Conservation (phyloP, 2,329 filamentous ascomycete species). For the Phialophora chinensis region DNA sequence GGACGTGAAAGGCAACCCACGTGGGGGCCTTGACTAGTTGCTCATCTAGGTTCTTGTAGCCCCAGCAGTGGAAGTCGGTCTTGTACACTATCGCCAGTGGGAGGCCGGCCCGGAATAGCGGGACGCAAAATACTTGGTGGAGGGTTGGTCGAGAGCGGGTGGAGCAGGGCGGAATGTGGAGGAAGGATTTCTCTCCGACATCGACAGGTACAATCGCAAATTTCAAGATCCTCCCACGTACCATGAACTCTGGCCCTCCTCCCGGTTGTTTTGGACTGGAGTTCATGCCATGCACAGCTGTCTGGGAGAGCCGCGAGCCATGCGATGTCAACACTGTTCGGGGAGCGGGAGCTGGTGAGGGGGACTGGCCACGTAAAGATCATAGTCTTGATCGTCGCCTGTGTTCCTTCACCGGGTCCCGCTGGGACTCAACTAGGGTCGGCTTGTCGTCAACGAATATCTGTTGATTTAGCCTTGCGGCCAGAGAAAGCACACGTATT, state of each 20-base stretch:
- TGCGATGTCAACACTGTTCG: background rate
- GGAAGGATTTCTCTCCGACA: slow-evolving; percentile 27
- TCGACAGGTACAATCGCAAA: background rate
- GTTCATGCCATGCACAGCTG: background rate
- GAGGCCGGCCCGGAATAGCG: slow-evolving; percentile 18
- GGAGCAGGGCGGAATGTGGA: slow-evolving; percentile 41
- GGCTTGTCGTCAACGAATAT: slow-evolving; percentile 64
- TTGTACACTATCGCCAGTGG: background rate
- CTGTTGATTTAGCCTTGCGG: slow-evolving; percentile 72
- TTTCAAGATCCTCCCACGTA: background rate
- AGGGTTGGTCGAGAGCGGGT: background rate
- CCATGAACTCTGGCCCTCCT: background rate
- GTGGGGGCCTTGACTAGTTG: background rate
- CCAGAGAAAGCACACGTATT: slow-evolving; percentile 76
- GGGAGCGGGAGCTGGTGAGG: slow-evolving; percentile 18
- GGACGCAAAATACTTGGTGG: slow-evolving; percentile 34
- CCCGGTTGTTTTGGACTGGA: background rate
- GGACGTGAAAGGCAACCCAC: background rate
- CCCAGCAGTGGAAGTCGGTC: background rate
- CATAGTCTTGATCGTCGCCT: slow-evolving; percentile 28
- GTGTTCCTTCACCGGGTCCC: slow-evolving; percentile 17
- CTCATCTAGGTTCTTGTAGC: background rate
- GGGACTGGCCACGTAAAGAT: slow-evolving; percentile 39
- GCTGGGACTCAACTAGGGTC: background rate
- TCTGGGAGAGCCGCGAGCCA: background rate